These are phyloP conservation scores for Elaeis guineensis DNA, from an alignment of 176 grass and related monocot species.

Conservation along the genomic window DNA sequence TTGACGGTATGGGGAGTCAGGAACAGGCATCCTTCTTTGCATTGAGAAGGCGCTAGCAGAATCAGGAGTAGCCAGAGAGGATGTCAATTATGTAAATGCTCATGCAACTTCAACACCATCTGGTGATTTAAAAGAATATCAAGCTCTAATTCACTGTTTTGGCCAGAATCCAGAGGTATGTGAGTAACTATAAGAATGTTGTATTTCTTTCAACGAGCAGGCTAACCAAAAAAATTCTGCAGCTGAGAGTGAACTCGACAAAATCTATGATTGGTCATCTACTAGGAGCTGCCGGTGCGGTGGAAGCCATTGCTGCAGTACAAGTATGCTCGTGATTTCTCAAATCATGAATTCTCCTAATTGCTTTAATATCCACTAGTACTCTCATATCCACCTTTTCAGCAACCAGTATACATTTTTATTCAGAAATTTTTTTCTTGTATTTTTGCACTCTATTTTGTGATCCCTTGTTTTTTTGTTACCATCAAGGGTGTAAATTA, in stretches of 20 bases:
- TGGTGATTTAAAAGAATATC: slow-evolving; percentile 93
- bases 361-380: too few species aligned
- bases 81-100: slow-evolving; percentile 95
- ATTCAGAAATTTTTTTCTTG: too few species aligned
- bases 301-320: slow-evolving; percentile 90
- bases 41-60: slow-evolving; percentile 86
- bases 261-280: slow-evolving; percentile 98
- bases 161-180: slow-evolving; percentile 74
- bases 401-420: too few species aligned
- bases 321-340: slow-evolving; percentile 42
- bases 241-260: slow-evolving; percentile 94
- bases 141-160: slow-evolving; percentile 83
- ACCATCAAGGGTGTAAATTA: too few species aligned
- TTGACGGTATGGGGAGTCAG: slow-evolving; percentile 37
- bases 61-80: slow-evolving; percentile 76
- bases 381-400: too few species aligned
- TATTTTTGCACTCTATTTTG: too few species aligned
- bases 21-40: slow-evolving; percentile 76
- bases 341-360: too few species aligned
- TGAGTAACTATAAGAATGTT: slow-evolving; percentile 15
- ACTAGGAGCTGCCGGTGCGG: slow-evolving; percentile 85
- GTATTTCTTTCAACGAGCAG: slow-evolving; percentile 4
- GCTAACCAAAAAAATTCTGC: slow-evolving; percentile 20
- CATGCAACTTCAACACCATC: slow-evolving; percentile 91
- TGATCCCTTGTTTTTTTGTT: too few species aligned